These are phyloP conservation scores for Ophiocordyceps camponoti-floridani DNA, from an alignment of 2,329 filamentous ascomycete genomes.

Conservation along the genomic window DNA sequence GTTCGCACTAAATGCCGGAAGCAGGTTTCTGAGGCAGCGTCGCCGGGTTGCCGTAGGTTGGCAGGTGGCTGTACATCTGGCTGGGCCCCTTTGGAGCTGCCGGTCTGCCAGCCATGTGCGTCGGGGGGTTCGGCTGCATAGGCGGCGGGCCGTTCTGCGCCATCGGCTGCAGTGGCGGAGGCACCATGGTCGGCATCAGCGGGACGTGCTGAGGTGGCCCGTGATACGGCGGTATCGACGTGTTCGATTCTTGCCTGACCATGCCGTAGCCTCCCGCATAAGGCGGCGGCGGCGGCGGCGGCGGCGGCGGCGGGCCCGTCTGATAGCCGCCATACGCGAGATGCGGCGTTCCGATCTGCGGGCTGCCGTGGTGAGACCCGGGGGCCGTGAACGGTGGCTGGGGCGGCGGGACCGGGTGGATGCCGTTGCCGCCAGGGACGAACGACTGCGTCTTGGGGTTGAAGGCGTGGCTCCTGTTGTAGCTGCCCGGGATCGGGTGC, in stretches of 20 bases:
- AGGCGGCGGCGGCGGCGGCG: conserved; percentile 22
- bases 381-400: conserved; percentile 28
- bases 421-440: conserved; percentile 42
- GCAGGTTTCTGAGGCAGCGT: conserved; percentile 41
- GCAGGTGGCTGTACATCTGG: conserved; percentile 33
- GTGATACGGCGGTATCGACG: conserved; percentile 32
- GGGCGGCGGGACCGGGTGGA: conserved; percentile 28
- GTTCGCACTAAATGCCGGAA: conserved; percentile 24
- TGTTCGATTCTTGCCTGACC: conserved; percentile 37
- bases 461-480: conserved; percentile 61
- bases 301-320: conserved; percentile 21
- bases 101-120: conserved; percentile 28
- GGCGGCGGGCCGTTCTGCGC: conserved; percentile 21
- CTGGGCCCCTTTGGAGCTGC: conserved; percentile 21
- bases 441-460: conserved; percentile 92
- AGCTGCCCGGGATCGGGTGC: conserved; percentile 73
- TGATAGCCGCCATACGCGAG: conserved; percentile 30
- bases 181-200: conserved; percentile 18
- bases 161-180: conserved; percentile 19
- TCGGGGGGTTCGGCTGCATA: conserved; percentile 21
- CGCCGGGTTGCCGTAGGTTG: conserved; percentile 39
- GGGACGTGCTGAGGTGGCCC: conserved; percentile 22
- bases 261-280: conserved; percentile 34
- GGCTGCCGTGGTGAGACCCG: conserved; percentile 32
- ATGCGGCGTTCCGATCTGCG: conserved; percentile 33